Conservation (phyloP, 2,329 filamentous ascomycete species). For the Penicillium expansum region DNA sequence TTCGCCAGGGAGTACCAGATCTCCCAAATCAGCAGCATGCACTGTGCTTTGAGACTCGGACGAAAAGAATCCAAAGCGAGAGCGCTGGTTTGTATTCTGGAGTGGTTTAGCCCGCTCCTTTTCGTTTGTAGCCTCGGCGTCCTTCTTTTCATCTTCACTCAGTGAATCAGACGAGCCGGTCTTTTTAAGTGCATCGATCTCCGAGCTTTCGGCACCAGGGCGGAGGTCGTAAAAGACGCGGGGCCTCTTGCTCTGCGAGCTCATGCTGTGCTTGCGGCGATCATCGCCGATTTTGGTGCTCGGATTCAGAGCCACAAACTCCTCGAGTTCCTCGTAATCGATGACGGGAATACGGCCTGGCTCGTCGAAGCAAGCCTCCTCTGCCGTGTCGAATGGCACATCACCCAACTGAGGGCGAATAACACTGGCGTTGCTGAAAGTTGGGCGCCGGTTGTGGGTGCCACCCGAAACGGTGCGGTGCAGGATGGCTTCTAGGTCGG, state of each 20-base stretch:
- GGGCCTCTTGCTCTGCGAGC: conserved; percentile 50
- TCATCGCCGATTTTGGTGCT: conserved; percentile 46
- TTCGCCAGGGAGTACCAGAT: conserved; percentile 84
- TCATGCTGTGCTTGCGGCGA: conserved; percentile 46
- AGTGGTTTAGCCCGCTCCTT: conserved; percentile 35
- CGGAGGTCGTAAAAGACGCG: conserved; percentile 64
- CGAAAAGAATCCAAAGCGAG: conserved; percentile 95
- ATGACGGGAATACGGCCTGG: conserved; percentile 77
- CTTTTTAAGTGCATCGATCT: conserved; percentile 37
- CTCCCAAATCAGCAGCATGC: conserved; percentile 83
- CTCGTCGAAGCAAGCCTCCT: conserved; percentile 82
- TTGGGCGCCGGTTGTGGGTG: conserved; percentile 61
- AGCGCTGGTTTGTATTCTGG: conserved; percentile 58
- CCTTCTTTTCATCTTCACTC: conserved; percentile 42
- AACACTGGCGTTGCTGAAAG: conserved; percentile 58
- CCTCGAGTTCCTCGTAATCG: conserved; percentile 91
- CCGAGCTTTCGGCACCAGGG: conserved; percentile 35
- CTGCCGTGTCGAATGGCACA: conserved; percentile 32
- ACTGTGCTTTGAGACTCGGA: conserved; percentile 92
- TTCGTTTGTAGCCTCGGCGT: conserved; percentile 29
- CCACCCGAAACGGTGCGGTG: conserved; percentile 69
- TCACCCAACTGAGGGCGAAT: conserved; percentile 50
- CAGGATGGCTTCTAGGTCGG: conserved; percentile 58
- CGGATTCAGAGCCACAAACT: conserved; percentile 69
- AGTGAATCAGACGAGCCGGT: conserved; percentile 28